phyloP scores from a whole-genome alignment of 306 rosid species.

The Trichosanthes cucumerina region DNA sequence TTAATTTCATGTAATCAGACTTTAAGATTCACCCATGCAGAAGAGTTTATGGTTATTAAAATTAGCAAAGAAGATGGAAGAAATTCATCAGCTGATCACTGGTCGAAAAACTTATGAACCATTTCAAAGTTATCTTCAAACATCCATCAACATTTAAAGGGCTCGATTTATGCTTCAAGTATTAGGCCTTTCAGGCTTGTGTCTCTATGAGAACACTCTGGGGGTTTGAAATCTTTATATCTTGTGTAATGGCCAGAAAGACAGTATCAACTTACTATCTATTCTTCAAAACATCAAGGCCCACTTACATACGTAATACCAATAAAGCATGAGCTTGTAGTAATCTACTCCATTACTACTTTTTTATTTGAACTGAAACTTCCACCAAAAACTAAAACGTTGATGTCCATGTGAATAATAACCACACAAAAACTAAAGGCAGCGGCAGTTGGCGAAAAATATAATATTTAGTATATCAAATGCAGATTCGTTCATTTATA shows the following conservation, averaged over 20 bases:
- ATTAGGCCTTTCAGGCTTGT: neutral
- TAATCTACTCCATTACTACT: neutral
- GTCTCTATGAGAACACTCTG: neutral
- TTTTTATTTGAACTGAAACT: neutral
- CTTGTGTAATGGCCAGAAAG: neutral
- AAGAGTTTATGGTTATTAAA: neutral
- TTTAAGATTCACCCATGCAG: neutral
- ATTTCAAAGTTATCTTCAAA: neutral
- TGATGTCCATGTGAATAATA: neutral
- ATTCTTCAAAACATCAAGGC: neutral
- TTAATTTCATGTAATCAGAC: neutral
- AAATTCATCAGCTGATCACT: neutral
- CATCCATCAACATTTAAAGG: neutral
- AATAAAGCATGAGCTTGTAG: neutral
- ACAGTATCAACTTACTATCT: neutral
- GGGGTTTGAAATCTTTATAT: neutral
- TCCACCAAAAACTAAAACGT: neutral
- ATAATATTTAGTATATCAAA: neutral
- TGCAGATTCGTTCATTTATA: conserved; percentile 7
- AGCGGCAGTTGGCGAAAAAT: neutral
- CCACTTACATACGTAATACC: neutral
- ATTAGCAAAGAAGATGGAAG: neutral
- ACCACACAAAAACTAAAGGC: neutral
- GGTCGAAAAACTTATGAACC: neutral
- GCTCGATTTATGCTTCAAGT: neutral